These are phyloP conservation scores for Madurella fahalii DNA, from an alignment of 2,329 filamentous ascomycete genomes.

Conservation along the genomic window DNA sequence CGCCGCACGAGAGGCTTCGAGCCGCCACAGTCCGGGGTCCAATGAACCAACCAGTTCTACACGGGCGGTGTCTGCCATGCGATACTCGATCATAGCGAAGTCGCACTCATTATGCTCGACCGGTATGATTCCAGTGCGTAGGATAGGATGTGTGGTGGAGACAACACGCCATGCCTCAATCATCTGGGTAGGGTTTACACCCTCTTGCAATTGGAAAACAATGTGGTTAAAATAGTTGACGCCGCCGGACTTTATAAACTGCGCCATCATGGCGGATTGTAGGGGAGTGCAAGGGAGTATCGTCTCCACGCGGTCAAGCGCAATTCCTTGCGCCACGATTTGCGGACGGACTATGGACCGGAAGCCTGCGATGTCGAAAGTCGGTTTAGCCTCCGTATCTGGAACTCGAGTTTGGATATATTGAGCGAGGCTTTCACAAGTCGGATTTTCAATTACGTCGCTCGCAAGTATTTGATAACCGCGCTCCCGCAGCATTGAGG, in stretches of 20 bases:
- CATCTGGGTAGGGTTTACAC: slow-evolving; percentile 40
- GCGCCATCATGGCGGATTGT: slow-evolving; percentile 74
- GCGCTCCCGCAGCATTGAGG: slow-evolving; percentile 58
- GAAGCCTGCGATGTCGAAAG: slow-evolving; percentile 42
- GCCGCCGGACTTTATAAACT: slow-evolving; percentile 65
- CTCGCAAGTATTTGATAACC: slow-evolving; percentile 59
- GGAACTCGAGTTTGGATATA: slow-evolving; percentile 4
- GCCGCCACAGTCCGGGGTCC: slow-evolving; percentile 37
- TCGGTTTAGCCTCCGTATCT: neutral
- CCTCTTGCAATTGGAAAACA: slow-evolving; percentile 45
- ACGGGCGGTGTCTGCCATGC: slow-evolving; percentile 14
- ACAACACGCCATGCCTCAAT: slow-evolving; percentile 56
- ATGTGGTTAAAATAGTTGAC: slow-evolving; percentile 73
- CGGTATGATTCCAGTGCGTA: slow-evolving; percentile 69
- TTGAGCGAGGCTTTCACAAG: slow-evolving; percentile 37
- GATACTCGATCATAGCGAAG: slow-evolving; percentile 72
- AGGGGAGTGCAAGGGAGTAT: slow-evolving; percentile 74
- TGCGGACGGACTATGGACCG: slow-evolving; percentile 29
- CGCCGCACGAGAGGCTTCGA: slow-evolving; percentile 30
- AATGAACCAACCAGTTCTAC: slow-evolving; percentile 23
- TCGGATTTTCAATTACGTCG: slow-evolving; percentile 67
- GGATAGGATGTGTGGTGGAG: slow-evolving; percentile 58
- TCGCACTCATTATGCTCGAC: slow-evolving; percentile 56
- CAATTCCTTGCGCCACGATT: slow-evolving; percentile 22
- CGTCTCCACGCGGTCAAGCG: slow-evolving; percentile 42